phyloP scores from a whole-genome alignment of 495 filamentous ascomycete species.

The Xylaria castorea region DNA sequence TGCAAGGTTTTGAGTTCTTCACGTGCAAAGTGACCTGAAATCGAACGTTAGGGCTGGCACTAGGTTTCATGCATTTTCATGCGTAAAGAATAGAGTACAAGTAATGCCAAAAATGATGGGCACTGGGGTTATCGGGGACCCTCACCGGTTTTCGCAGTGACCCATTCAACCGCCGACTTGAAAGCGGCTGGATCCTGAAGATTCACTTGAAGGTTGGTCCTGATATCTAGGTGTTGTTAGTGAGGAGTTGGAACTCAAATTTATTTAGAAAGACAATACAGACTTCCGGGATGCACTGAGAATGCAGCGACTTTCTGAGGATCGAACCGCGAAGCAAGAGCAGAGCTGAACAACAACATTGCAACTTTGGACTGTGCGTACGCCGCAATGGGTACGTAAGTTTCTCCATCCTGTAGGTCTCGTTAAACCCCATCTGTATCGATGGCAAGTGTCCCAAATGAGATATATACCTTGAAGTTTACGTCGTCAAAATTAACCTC shows the following conservation, averaged over 20 bases:
- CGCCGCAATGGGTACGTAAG: neutral
- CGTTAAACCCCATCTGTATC: neutral
- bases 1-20: conserved; percentile 1
- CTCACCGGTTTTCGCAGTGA: neutral
- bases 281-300: neutral
- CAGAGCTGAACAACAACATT: neutral
- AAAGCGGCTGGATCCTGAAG: neutral
- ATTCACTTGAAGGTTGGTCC: neutral
- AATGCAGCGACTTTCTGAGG: neutral
- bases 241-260: neutral
- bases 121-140: neutral
- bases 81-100: neutral
- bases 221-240: neutral
- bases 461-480: neutral
- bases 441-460: neutral
- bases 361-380: neutral
- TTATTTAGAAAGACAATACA: neutral
- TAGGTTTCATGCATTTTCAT: neutral
- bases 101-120: neutral
- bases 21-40: neutral
- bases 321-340: neutral
- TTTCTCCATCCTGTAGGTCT: neutral
- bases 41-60: neutral
- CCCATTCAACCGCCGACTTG: conserved; percentile 4
- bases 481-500: neutral